These are phyloP conservation scores for Poteriospumella lacustris DNA, from an alignment of 108 stramenopile genomes.

Conservation along the genomic window DNA sequence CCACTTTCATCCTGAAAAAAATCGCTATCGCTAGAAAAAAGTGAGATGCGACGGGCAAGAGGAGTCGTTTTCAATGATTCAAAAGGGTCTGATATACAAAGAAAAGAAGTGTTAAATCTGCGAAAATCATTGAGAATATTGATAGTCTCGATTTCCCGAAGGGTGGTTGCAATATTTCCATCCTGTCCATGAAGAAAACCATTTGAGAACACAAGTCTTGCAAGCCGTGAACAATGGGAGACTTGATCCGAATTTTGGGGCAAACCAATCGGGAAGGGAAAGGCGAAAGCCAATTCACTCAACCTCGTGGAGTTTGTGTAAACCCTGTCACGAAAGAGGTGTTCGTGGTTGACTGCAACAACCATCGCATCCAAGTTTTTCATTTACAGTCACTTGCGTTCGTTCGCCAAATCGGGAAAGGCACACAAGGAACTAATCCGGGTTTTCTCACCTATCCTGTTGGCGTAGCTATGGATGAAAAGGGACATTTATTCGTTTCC, in stretches of 20 bases:
- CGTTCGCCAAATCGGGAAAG: conserved; percentile 12
- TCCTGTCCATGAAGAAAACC: too few species aligned
- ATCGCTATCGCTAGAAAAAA: too few species aligned
- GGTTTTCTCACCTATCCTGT: background rate
- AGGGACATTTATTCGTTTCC: background rate
- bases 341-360: conserved; percentile 11
- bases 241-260: background rate
- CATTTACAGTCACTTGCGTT: background rate
- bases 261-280: background rate
- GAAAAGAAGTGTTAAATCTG: too few species aligned
- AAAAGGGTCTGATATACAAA: too few species aligned
- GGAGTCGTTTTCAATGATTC: too few species aligned
- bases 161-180: too few species aligned
- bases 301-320: conserved; percentile 13
- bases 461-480: conserved; percentile 1
- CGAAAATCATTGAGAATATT: too few species aligned
- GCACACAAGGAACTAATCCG: background rate
- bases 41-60: too few species aligned
- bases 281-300: conserved; percentile 15
- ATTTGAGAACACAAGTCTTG: too few species aligned
- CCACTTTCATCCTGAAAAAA: too few species aligned
- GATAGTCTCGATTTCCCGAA: too few species aligned
- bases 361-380: conserved; percentile 16
- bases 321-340: background rate
- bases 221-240: too few species aligned